Evolutionary conservation across 345 rosid genomes (phyloP), one percentile per base, ranked within the genome.

Genomic region (Turnera subulata): DNA sequence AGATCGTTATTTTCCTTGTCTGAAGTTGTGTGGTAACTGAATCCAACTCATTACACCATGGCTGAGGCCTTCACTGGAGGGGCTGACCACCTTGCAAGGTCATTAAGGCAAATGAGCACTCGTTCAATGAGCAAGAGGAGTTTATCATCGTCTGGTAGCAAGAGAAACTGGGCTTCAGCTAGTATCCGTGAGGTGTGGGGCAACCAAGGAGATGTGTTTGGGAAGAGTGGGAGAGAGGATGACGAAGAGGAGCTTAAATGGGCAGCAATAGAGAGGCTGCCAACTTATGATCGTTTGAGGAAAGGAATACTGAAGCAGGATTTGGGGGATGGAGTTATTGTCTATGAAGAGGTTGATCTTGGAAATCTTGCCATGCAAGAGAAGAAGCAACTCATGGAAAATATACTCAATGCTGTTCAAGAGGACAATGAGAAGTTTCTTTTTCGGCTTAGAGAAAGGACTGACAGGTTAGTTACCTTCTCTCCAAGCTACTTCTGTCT

Each of bases 211-310:
- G 79, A 82, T 3, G 78, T 62, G 15, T 76, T 78, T 51, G 59
- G 65, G 37, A 61, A 63, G 60, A 72, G 78, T 25, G 66, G 61
- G 33, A 70, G 77, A 51, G 26, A 78, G 12, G 76, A 84, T 19
- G 96, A 88, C 14, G 95, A 86, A 69, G 80, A 80, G 76, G 95
- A 88, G 72, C 96, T 92, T 22, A 75, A 74, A 66, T 88, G 98
- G 98, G 96, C 96, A 6, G 98, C 96, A n/a, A 74, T 92, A 14
- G 96, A 92, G 78, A 76, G 98, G 38, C 65, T 92, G 2, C 96
- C 98, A 20, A 92, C 98, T 19, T 81, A 58, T 62, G 96, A 86
- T 56, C 70, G 98, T 68, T 13, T 88, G 69, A 56, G 84, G 44
- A 92, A 77, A 61, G 92, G 96, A 50, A 49, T 92, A 81, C 23